Conservation (phyloP, 108 stramenopile genomes). For the Nitzschia sp. region DNA sequence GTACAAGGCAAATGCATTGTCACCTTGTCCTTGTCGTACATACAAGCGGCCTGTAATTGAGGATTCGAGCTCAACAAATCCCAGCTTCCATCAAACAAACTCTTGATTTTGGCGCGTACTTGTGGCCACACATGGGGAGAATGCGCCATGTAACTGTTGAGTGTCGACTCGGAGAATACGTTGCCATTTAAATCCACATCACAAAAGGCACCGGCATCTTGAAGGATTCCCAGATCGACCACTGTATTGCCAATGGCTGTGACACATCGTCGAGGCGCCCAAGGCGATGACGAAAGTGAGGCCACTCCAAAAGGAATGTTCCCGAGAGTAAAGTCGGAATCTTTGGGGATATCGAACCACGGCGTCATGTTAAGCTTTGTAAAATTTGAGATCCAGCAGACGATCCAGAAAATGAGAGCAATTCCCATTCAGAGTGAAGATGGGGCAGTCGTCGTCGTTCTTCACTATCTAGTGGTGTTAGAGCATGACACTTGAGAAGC, state of each 20-base stretch:
- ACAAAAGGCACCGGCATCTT: conserved; percentile 75
- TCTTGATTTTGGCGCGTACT: conserved; percentile 61
- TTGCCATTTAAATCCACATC: conserved; percentile 23
- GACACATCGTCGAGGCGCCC: conserved; percentile 43
- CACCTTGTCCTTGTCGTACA: conserved; percentile 50
- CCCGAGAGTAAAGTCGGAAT: conserved; percentile 78
- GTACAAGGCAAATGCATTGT: conserved; percentile 74
- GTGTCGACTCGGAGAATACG: conserved; percentile 47
- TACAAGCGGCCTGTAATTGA: conserved; percentile 23
- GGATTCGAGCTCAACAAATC: conserved; percentile 20
- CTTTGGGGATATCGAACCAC: conserved; percentile 34
- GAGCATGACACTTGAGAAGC: too few species aligned
- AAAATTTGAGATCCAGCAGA: background rate
- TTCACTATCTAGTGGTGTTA: too few species aligned
- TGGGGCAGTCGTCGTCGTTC: too few species aligned
- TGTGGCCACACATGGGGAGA: conserved; percentile 62
- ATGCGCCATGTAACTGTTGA: conserved; percentile 78
- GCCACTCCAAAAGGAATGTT: conserved; percentile 92
- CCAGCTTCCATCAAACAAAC: conserved; percentile 44
- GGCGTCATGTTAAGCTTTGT: conserved; percentile 3
- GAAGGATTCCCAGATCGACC: conserved; percentile 69
- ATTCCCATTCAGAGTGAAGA: background rate
- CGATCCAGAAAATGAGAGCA: background rate
- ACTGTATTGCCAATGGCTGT: conserved; percentile 75
- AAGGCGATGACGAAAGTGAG: conserved; percentile 43